Evolutionary conservation across 176 grass and related monocot genomes (phyloP), one percentile per base, ranked within the genome.

Genomic region (Rhipidocladum racemiflorum): DNA sequence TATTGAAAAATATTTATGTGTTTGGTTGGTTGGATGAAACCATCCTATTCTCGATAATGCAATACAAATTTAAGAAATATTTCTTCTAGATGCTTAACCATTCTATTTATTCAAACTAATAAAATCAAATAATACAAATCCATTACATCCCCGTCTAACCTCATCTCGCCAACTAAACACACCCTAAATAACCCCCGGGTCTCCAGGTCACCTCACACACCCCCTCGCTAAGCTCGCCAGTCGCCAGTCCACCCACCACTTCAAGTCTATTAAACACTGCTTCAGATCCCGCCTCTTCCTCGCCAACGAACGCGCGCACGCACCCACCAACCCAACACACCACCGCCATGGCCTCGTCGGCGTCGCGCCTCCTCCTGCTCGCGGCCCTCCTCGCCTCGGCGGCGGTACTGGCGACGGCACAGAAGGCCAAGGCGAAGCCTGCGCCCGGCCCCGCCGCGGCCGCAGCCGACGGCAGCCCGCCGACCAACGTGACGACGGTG

Each of bases 201-300:
- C n/a, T n/a, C 72, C 82, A 84, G 59, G 48, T 67, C 78, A 87
- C 27, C 24, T 6, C 54, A 14, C 11, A 8, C 49, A 14, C n/a
- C n/a, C n/a, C n/a, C n/a, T n/a, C n/a, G n/a, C n/a, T n/a, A n/a
- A n/a, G n/a, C n/a, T n/a, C n/a, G n/a, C n/a, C n/a, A n/a, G n/a
- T n/a, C n/a, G n/a, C n/a, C n/a, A n/a, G n/a, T n/a, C n/a, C n/a
- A 89, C 77, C 87, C 74, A 89, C 88, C 78, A 85, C 71, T 89
- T 81, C 77, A 72, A 81, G 63, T 81, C 71, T 81, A 89, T 85
- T 89, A 85, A 89, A 89, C 83, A 56, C 88, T 1, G 72, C 11
- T 24, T 21, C 76, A 61, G 87, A 83, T 65, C 79, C 39, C 70
- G 30, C 63, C 65, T 54, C 72, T 43, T 46, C 40, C 69, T 74